phyloP scores from a whole-genome alignment of 2,329 filamentous ascomycete species.

The Exophiala alcalophila region DNA sequence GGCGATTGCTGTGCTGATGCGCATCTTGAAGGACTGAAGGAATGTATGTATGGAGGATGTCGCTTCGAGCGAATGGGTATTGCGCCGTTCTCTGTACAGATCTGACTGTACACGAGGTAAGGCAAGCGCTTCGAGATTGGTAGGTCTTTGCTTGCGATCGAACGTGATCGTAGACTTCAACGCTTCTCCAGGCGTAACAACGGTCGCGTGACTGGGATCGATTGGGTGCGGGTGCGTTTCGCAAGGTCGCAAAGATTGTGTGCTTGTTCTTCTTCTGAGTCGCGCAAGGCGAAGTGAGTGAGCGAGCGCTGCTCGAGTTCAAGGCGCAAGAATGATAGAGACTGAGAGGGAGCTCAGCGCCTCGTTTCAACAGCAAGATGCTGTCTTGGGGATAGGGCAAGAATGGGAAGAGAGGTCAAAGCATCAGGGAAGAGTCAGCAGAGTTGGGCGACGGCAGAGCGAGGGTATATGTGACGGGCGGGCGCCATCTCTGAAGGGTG shows the following conservation, averaged over 20 bases:
- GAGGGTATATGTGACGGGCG: conserved; percentile 24
- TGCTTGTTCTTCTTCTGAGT: conserved; percentile 2
- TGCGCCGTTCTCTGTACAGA: too few species aligned
- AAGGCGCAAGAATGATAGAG: conserved; percentile 9
- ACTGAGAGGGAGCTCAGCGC: conserved; percentile 28
- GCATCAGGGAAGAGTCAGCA: conserved; percentile 17
- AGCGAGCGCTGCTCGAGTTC: conserved; percentile 21
- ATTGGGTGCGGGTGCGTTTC: conserved; percentile 8
- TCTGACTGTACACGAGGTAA: too few species aligned
- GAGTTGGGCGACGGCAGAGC: conserved; percentile 8
- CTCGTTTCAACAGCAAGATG: conserved; percentile 25
- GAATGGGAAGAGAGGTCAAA: conserved; percentile 26
- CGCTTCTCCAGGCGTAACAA: too few species aligned
- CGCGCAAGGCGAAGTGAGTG: conserved; percentile 18
- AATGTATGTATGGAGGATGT: not conserved
- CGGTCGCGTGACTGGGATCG: not conserved
- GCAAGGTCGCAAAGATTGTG: conserved; percentile 1
- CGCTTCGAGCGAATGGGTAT: not conserved
- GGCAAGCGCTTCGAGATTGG: too few species aligned
- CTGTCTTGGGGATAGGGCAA: conserved; percentile 15
- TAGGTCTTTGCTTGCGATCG: too few species aligned
- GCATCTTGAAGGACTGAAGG: conserved; percentile 19
- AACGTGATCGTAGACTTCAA: too few species aligned
- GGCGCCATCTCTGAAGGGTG: conserved; percentile 10
- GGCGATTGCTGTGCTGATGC: conserved; percentile 20